Conservation (phyloP, 371 early-diverging fungal genomes). For the Massospora cicadina region DNA sequence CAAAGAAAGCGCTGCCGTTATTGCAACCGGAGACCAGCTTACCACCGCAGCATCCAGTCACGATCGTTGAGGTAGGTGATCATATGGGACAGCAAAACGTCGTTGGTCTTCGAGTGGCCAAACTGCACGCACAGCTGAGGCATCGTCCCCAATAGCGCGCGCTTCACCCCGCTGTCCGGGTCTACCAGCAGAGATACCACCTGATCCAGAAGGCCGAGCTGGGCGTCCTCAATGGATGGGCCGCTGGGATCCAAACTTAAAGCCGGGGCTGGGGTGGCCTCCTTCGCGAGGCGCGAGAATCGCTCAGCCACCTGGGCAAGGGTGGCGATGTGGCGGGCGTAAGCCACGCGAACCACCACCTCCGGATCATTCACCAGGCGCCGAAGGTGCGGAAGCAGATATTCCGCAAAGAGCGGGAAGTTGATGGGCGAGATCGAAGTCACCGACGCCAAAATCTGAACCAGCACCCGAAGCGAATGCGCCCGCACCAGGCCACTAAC, state of each 20-base stretch:
- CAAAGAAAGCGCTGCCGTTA: conserved; percentile 59
- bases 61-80: conserved; percentile 87
- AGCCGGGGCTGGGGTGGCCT: conserved; percentile 21
- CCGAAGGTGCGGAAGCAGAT: conserved; percentile 58
- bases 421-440: conserved; percentile 62
- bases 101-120: conserved; percentile 64
- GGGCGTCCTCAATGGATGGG: conserved; percentile 29
- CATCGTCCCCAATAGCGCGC: conserved; percentile 55
- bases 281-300: conserved; percentile 52
- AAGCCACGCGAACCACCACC: conserved; percentile 57
- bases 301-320: conserved; percentile 59
- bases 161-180: conserved; percentile 44
- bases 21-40: background rate
- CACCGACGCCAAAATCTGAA: conserved; percentile 41
- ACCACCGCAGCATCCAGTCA: conserved; percentile 81
- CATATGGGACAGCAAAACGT: conserved; percentile 73
- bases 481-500: conserved; percentile 17
- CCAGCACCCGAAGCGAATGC: background rate
- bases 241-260: background rate
- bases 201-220: conserved; percentile 52
- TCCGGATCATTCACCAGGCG: conserved; percentile 49
- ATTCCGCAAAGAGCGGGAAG: conserved; percentile 73
- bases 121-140: conserved; percentile 66
- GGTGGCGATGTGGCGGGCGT: conserved; percentile 61
- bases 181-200: conserved; percentile 49